Conservation (phyloP, 1,139 yeast genomes). For the Zygosaccharomyces sapae region DNA sequence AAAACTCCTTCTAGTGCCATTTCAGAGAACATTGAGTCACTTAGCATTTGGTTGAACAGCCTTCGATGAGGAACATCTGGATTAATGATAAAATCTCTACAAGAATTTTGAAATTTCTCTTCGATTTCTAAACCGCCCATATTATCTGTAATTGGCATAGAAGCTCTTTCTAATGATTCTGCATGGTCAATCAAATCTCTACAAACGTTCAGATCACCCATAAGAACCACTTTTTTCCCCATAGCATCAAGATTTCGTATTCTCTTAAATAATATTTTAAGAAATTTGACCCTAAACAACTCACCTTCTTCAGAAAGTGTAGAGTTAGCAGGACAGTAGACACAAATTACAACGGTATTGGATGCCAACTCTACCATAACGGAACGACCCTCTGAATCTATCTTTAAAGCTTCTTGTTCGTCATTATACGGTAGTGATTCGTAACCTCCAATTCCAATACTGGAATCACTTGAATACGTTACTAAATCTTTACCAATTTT, state of each 20-base stretch:
- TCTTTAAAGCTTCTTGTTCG: conserved; percentile 40
- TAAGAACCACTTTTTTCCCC: conserved; percentile 66
- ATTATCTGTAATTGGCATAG: conserved; percentile 22
- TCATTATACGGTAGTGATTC: conserved; percentile 37
- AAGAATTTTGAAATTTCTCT: conserved; percentile 38
- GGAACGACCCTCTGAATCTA: conserved; percentile 85
- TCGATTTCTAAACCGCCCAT: conserved; percentile 43
- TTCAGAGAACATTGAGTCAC: conserved; percentile 35
- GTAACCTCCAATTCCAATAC: conserved; percentile 70
- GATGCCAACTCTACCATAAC: conserved; percentile 67
- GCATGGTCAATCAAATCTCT: conserved; percentile 81
- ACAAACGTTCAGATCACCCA: conserved; percentile 87
- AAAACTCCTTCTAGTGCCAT: conserved; percentile 42
- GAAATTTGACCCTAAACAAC: conserved; percentile 53
- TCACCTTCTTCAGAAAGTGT: conserved; percentile 67
- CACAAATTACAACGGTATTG: conserved; percentile 61
- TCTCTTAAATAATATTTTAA: conserved; percentile 55
- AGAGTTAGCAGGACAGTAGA: conserved; percentile 94
- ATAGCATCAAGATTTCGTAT: conserved; percentile 47
- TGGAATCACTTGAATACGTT: conserved; percentile 25
- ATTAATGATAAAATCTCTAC: conserved; percentile 41
- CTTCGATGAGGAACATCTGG: conserved; percentile 43
- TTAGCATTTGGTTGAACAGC: conserved; percentile 41
- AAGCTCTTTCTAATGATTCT: conserved; percentile 49
- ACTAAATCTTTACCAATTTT: conserved; percentile 23